Conservation (phyloP, 2,329 filamentous ascomycete genomes). For the Aurifilum marmelostoma region DNA sequence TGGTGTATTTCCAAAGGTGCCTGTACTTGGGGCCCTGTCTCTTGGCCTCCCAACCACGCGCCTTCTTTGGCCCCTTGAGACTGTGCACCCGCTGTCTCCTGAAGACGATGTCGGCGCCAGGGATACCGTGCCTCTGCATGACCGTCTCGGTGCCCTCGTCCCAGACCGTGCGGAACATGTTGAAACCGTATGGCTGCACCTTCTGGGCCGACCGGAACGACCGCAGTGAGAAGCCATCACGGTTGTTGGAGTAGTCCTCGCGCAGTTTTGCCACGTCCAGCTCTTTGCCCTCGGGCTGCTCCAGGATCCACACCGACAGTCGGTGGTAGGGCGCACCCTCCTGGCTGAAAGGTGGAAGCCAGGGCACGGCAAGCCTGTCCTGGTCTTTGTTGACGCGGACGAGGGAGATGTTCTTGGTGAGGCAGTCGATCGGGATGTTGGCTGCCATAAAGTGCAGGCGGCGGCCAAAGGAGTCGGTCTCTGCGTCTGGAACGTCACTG, state of each 20-base stretch:
- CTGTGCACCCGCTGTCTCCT: slow-evolving; percentile 76
- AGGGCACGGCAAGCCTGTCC: slow-evolving; percentile 73
- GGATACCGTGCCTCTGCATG: slow-evolving; percentile 77
- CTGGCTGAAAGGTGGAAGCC: slow-evolving; percentile 84
- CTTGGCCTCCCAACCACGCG: slow-evolving; percentile 69
- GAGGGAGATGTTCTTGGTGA: slow-evolving; percentile 30
- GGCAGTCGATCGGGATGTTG: slow-evolving; percentile 54
- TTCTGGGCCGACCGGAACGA: slow-evolving; percentile 72
- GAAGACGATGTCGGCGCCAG: slow-evolving; percentile 81
- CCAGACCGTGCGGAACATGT: slow-evolving; percentile 87
- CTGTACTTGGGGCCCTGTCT: slow-evolving; percentile 67
- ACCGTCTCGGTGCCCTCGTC: slow-evolving; percentile 86
- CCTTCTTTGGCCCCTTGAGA: slow-evolving; percentile 63
- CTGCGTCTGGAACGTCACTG: slow-evolving; percentile 82
- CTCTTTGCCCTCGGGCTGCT: slow-evolving; percentile 68
- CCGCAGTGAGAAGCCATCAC: slow-evolving; percentile 75
- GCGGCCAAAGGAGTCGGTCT: slow-evolving; percentile 74
- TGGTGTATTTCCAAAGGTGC: slow-evolving; percentile 67
- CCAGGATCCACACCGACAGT: slow-evolving; percentile 78
- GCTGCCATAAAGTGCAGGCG: slow-evolving; percentile 86
- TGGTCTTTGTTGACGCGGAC: slow-evolving; percentile 45
- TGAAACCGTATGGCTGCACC: slow-evolving; percentile 76
- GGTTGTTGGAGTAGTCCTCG: slow-evolving; percentile 49
- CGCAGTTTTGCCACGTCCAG: slow-evolving; percentile 63
- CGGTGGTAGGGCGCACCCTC: slow-evolving; percentile 93